Evolutionary conservation across 768 basidiomycete species (phyloP).

Genomic region (Daedaleopsis nitida): DNA sequence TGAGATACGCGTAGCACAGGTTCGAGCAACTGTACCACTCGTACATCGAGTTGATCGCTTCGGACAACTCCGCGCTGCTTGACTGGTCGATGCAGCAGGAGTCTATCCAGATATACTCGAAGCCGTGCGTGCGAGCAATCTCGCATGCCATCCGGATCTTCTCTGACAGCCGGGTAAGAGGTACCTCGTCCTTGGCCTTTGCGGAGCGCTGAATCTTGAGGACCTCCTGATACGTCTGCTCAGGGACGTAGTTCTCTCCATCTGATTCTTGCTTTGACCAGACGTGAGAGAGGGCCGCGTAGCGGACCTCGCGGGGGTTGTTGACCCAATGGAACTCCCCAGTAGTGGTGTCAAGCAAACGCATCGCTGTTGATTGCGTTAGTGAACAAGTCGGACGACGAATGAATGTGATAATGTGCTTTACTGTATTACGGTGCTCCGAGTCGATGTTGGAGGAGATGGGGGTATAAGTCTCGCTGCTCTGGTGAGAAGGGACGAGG

Average conservation of each 20-base stretch:
- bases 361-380: neutral
- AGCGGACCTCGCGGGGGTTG: slow-evolving; percentile 4
- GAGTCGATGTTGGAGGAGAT: no score
- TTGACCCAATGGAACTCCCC: slow-evolving; percentile 6
- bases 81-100: slow-evolving; percentile 13
- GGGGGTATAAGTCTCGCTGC: no score
- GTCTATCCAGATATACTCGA: slow-evolving; percentile 7
- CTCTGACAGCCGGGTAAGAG: neutral
- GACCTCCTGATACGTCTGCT: slow-evolving; percentile 8
- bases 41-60: slow-evolving; percentile 15
- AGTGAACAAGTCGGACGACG: no score
- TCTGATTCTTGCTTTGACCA: slow-evolving; percentile 4
- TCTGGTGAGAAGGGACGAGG: no score
- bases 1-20: slow-evolving; percentile 15
- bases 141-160: slow-evolving; percentile 8
- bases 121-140: slow-evolving; percentile 6
- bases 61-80: slow-evolving; percentile 11
- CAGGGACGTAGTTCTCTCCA: neutral
- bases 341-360: slow-evolving; percentile 9
- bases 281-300: slow-evolving; percentile 15
- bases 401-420: no score
- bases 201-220: neutral
- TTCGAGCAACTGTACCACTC: slow-evolving; percentile 6
- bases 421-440: no score
- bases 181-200: neutral